Evolutionary conservation across 1,284 basidiomycete genomes (phyloP).

Genomic region (Testicularia cyperi): DNA sequence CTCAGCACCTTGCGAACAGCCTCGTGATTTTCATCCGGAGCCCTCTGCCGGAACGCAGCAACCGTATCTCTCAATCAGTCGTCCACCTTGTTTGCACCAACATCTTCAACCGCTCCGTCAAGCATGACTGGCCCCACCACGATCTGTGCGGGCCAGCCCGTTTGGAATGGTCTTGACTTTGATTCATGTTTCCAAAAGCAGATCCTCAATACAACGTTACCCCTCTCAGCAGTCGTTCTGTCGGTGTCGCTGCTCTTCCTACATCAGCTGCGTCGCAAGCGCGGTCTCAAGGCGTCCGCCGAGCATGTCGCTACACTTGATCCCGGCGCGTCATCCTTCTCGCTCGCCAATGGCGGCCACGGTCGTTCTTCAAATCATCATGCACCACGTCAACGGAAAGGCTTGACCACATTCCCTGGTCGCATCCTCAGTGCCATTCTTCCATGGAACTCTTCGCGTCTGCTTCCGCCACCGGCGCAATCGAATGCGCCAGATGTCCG

Average conservation of each 20-base stretch:
- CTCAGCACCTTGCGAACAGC: no score
- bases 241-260: conserved; percentile 25
- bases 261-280: conserved; percentile 20
- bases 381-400: no score
- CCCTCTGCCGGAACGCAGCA: no score
- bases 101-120: no score
- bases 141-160: conserved; percentile 19
- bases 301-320: conserved; percentile 42
- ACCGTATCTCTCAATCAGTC: no score
- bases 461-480: conserved; percentile 2
- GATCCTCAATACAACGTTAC: conserved; percentile 35
- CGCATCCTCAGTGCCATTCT: conserved; percentile 24
- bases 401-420: conserved; percentile 5
- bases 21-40: no score
- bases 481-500: background rate
- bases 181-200: conserved; percentile 33
- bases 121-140: conserved; percentile 3
- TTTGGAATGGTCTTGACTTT: conserved; percentile 38
- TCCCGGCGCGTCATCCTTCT: conserved; percentile 40
- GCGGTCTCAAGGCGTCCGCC: conserved; percentile 24
- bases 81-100: background rate
- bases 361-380: no score
- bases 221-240: conserved; percentile 16
- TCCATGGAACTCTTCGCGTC: conserved; percentile 43
- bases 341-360: conserved; percentile 6